Base-by-base conservation (phyloP, 441 rosid genomes). In the Metrosideros polymorpha region DNA sequence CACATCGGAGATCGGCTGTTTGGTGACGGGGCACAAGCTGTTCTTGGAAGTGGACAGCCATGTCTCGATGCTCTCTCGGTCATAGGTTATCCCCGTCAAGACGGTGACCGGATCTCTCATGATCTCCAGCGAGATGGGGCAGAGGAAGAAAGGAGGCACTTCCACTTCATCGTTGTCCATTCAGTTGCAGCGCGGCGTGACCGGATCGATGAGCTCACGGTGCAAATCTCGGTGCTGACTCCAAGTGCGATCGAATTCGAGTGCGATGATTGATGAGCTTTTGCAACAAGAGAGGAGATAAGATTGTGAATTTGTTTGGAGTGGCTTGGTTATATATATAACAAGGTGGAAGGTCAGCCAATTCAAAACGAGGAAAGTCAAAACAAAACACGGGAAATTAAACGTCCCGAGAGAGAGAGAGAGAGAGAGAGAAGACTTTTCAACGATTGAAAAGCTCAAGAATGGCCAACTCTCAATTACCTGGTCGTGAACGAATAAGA, bases 41-140 rank as follows among this genome's bases (percentile, higher is more conserved):
- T 92, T 94, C 86, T 94, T 93, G 83, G 92, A 83, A 2, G 91
- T 56, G 77, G 91, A 92, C 35, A 95, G 84, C 99, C 99, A 97
- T 85, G 91, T 92, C 85, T 96, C 98, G 77, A 96, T 95, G 95
- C 94, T 96, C 43, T 92, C 93, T 15, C 98, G 88, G 85, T 97
- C 96, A 66, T 95, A 97, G 9, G 99, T 96, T 77, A 97, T 95
- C 39, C 99, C 99, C 15, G 99, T 90, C 32, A 94, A 85, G 42
- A 95, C 88, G 2, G 92, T 94, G 82, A 96, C 98, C 6, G 98
- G 99, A 76, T 97, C 99, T 84, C 91, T 94, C 98, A 96, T 96
- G 88, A 97, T 92, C 71, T 95, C 94, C 27, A 97, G 92, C 39
- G 99, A 97, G 86, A 97, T 96, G 2, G 99, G 99, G 88, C 98